Base-by-base conservation (phyloP, 2,329 filamentous ascomycete genomes). In the Thielaviopsis euricoi region DNA sequence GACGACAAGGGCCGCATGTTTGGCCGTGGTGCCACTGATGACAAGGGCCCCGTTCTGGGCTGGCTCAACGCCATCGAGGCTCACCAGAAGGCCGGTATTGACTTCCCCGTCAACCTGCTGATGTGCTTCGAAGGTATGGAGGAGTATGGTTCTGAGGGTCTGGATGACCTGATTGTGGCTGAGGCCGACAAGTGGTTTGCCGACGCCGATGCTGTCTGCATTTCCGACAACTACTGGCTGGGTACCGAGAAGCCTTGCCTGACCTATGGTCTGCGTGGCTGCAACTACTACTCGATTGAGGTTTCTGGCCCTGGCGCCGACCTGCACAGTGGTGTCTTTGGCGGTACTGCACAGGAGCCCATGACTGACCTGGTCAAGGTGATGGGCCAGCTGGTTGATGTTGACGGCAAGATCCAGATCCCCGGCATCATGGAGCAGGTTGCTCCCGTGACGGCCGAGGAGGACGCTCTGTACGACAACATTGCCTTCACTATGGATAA, bases 101-200 rank as follows among this genome's bases (percentile, higher is more conserved):
- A 96, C 55, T 89, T 98, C 69, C 93, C 93, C 9, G 93, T 98
- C 67, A 98, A 98, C 75, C 78, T 98, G 64, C 81, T 98, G 63
- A 97, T 96, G 88, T 98, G 93, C 77, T 97, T 98, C 66, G 93
- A 98, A 77, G 93, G 93, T 53, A 98, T 98, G 93, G 93, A 98
- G 74, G 93, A 98, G 75, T 95, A 95, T 70, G 93, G 93, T 55
- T 96, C 90, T 0, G 91, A 97, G 70, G 93, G 93, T 43, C 79
- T 98, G 58, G 93, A 98, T 67, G 91, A 95, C 65, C 86, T 97
- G 64, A 96, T 98, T 72, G 79, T 86, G 64, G 84, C 81, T 52
- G 93, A 98, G 74, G 89, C 86, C 64, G 89, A 94, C 74, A 86
- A 87, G 66, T 97, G 85, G 77, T 98, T 98, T 76, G 89, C 89